A percentile compares a stretch with the other conserved stretches of the same genome.
Conservation (phyloP, 1,284 basidiomycete species). For the Ustilago trichophora region DNA sequence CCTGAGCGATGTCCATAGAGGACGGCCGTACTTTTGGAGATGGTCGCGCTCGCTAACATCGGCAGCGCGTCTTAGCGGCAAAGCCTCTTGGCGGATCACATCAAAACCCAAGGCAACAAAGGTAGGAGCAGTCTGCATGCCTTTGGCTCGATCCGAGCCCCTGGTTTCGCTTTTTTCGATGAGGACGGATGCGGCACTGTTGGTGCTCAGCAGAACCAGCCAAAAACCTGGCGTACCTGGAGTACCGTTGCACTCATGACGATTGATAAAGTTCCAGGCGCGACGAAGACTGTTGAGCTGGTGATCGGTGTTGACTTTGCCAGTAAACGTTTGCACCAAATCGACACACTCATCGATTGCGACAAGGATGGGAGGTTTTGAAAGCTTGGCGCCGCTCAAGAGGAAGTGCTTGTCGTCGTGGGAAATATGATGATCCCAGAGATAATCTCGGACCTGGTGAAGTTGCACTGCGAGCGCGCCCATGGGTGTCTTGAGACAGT, state of each 20-base stretch:
- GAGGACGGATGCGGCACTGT: not conserved
- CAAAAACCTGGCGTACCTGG: no score
- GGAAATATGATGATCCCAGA: no score
- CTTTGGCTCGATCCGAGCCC: not conserved
- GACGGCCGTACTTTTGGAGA: not conserved
- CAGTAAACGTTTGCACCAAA: no score
- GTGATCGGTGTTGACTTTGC: no score
- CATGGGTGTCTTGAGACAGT: no score
- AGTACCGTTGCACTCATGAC: no score
- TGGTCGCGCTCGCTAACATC: no score
- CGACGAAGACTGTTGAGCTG: constrained; percentile 2
- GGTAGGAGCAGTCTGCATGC: not conserved
- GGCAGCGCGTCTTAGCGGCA: no score
- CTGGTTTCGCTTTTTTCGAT: not conserved
- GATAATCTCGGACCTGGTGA: no score
- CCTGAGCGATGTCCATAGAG: constrained; percentile 1
- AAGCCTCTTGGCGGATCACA: not conserved
- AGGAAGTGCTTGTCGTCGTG: no score
- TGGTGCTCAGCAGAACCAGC: constrained; percentile 7
- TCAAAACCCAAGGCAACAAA: constrained; percentile 5
- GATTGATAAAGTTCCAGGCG: not conserved
- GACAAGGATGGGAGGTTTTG: not conserved
- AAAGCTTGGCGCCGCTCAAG: no score
- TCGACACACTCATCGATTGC: constrained; percentile 12
- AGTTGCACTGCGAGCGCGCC: no score